phyloP scores from a whole-genome alignment of 306 rosid species.

The Quercus cerris region DNA sequence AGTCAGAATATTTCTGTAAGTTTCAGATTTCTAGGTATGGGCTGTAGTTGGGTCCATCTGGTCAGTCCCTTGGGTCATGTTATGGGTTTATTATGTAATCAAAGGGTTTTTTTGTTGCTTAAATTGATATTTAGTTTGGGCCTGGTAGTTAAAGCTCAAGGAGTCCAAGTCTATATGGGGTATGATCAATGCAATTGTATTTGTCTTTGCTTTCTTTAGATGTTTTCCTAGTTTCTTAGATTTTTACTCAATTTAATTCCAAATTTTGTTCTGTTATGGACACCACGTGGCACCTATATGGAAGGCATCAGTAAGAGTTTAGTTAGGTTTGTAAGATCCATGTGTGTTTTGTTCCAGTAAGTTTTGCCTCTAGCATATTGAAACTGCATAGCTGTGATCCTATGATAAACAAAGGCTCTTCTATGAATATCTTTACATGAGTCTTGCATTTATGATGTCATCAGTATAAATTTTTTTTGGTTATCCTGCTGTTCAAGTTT shows the following conservation, averaged over 20 bases:
- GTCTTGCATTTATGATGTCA: not conserved
- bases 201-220: not conserved
- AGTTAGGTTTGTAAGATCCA: not conserved
- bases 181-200: not conserved
- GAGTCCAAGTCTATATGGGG: not conserved
- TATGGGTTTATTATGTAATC: not conserved
- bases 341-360: not conserved
- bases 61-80: not conserved
- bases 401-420: not conserved
- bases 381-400: not conserved
- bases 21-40: not conserved
- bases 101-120: not conserved
- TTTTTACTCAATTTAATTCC: not conserved
- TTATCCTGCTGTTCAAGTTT: not conserved
- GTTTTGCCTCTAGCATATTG: not conserved
- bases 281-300: not conserved
- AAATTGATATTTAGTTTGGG: not conserved
- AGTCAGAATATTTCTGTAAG: not conserved
- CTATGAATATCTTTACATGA: not conserved
- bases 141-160: too few species aligned
- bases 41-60: not conserved
- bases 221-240: not conserved
- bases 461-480: not conserved
- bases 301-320: not conserved
- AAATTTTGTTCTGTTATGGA: not conserved